Evolutionary conservation across 2,329 filamentous ascomycete species (phyloP).

Genomic region (Arthrinium phaeospermum): DNA sequence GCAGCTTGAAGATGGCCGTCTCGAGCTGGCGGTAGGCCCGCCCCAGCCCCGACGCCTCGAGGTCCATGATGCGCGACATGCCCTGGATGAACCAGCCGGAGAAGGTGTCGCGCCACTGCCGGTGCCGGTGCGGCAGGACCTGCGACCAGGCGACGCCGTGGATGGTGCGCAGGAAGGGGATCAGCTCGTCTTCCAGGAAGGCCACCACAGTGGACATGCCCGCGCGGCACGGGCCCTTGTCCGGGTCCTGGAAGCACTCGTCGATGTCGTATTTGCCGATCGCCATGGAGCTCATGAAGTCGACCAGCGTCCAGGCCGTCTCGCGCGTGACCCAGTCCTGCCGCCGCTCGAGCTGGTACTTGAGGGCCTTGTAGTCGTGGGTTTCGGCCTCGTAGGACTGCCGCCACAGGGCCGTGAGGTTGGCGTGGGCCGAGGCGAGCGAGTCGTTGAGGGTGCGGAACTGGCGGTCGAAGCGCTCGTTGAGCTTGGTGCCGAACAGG

Average conservation of each 20-base stretch:
- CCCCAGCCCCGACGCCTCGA: not conserved
- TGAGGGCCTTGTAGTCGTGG: not conserved
- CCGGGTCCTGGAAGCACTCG: not conserved
- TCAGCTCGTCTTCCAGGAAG: not conserved
- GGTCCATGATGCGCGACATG: not conserved
- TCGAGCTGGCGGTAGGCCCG: not conserved
- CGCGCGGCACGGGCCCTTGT: not conserved
- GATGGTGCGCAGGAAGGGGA: conserved; percentile 2
- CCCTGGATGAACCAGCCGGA: not conserved
- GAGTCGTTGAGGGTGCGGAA: not conserved
- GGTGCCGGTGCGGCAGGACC: not conserved
- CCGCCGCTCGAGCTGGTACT: not conserved
- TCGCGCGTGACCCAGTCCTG: not conserved
- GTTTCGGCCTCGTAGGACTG: not conserved
- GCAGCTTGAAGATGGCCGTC: not conserved
- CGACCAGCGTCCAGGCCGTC: not conserved
- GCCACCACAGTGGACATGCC: not conserved
- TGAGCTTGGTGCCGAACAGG: not conserved
- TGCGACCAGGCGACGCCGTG: not conserved
- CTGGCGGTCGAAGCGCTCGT: not conserved
- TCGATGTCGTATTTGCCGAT: not conserved
- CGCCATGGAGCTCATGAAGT: not conserved
- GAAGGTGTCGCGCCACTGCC: not conserved
- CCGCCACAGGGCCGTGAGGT: not conserved
- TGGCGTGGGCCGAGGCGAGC: not conserved